Conservation (phyloP, 2,329 filamentous ascomycete genomes). For the Ophiocordyceps sinensis region DNA sequence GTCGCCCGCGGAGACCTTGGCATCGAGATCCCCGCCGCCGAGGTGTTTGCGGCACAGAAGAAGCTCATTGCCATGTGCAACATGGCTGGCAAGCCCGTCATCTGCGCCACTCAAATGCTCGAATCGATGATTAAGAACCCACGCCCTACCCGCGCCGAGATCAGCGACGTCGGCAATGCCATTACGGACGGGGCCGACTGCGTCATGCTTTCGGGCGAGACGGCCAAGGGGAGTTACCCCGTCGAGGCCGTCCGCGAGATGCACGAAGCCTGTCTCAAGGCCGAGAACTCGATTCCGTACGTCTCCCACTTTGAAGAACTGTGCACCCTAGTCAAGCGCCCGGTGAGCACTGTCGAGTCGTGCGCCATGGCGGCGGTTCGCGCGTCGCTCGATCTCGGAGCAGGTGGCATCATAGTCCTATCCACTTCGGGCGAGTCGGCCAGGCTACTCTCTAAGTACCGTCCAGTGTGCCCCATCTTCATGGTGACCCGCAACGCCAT, state of each 20-base stretch:
- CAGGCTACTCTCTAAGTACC: conserved; percentile 93
- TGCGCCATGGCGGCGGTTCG: conserved; percentile 96
- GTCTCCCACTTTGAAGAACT: conserved; percentile 95
- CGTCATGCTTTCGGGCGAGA: conserved; percentile 99
- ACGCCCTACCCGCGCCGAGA: conserved; percentile 92
- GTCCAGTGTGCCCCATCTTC: conserved; percentile 96
- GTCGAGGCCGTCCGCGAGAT: conserved; percentile 89
- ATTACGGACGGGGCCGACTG: conserved; percentile 97
- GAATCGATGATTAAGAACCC: conserved; percentile 99
- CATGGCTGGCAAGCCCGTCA: conserved; percentile 94
- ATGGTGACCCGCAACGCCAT: conserved; percentile 87
- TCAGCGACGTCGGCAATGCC: conserved; percentile 95
- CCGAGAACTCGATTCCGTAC: conserved; percentile 94
- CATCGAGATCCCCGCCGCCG: conserved; percentile 95
- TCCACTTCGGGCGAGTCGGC: conserved; percentile 93
- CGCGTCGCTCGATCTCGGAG: conserved; percentile 89
- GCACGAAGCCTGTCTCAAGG: conserved; percentile 93
- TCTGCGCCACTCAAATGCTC: conserved; percentile 98
- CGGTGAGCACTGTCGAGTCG: conserved; percentile 79
- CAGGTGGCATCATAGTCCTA: conserved; percentile 87
- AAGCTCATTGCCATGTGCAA: conserved; percentile 99
- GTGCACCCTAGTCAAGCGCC: conserved; percentile 66
- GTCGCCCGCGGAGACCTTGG: conserved; percentile 90
- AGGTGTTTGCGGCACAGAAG: conserved; percentile 99
- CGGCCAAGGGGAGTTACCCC: conserved; percentile 93